Base-by-base conservation (phyloP, 2,329 filamentous ascomycete species). In the Diaporthe capsici region DNA sequence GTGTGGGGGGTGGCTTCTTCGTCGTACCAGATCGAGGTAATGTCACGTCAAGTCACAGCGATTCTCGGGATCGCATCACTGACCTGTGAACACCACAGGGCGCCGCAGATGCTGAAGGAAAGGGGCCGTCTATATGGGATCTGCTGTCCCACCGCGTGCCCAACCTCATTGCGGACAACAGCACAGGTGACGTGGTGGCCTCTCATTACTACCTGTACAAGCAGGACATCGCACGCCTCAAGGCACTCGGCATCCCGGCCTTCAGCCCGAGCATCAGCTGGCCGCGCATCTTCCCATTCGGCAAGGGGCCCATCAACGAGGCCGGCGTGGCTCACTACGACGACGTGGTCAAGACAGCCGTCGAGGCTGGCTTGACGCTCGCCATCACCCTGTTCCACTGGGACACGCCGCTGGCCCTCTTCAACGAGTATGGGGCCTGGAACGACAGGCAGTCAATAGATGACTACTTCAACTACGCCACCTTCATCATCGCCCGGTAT, bases 401-500 rank as follows among this genome's bases (percentile, higher is more conserved):
- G 71, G 71, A 73, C 47, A 73, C 71, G 17, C 71, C 71, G 8
- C 42, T 73, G 25, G 71, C 71, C 22, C 71, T 73, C 2, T 61
- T 73, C 31, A 67, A 67, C 31, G 71, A 61, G 58, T 73, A 73
- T 34, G 71, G 71, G 1, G 58, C 71, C 10, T 73, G 71, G 71
- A 73, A 63, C 71, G 60, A 61, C 25, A 47, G 47, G 6, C 58
- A 73, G 71, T n/a, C 44, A 20, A 34, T 73, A 4, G 71, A 73
- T 34, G 71, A 73, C 58, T 73, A 67, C 58, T 73, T 73, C 71
- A 67, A 73, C 71, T 73, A 73, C 47, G 71, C 71, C 17, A 73
- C 60, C 17, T 73, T 73, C 37, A 34, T 73, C 47, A 73, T 73
- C 37, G 37, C 58, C n/a, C 44, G 71, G 5, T 73, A 73, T 17